A percentile compares a stretch with the other conserved stretches of the same genome.
Evolutionary conservation across 495 filamentous ascomycete genomes (phyloP).

Genomic region (Articulospora tetracladia): DNA sequence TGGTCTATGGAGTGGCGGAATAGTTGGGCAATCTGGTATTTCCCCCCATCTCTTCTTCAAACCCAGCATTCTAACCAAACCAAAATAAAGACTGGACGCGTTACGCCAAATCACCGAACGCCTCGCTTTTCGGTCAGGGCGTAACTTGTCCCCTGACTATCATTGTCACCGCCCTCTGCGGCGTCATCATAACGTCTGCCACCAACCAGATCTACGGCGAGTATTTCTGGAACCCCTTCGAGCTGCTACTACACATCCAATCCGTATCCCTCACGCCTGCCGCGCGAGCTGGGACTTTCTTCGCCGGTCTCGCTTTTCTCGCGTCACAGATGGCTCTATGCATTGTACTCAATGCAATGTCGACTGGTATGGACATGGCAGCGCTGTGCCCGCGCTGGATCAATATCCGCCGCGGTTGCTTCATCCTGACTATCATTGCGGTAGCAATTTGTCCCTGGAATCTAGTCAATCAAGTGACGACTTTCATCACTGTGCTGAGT

Average conservation of each 20-base stretch:
- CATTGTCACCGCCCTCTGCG: conserved; percentile 26
- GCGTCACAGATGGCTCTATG: conserved; percentile 31
- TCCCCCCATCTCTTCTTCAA: not conserved
- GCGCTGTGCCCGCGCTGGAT: conserved; percentile 44
- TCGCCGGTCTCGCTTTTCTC: conserved; percentile 29
- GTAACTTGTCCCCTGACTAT: conserved; percentile 20
- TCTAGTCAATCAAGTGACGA: conserved; percentile 42
- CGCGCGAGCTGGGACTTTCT: conserved; percentile 34
- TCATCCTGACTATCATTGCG: conserved; percentile 39
- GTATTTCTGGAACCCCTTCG: conserved; percentile 36
- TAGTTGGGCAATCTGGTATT: conserved; percentile 20
- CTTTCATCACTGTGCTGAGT: conserved; percentile 45
- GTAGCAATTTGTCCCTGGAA: conserved; percentile 49
- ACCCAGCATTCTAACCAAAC: not conserved
- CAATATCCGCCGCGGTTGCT: conserved; percentile 44
- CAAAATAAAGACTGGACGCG: conserved; percentile 19
- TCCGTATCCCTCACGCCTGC: conserved; percentile 22
- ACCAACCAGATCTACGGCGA: conserved; percentile 36
- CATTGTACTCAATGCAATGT: conserved; percentile 34
- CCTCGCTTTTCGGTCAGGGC: conserved; percentile 19
- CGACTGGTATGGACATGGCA: conserved; percentile 43
- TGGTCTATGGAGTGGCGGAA: conserved; percentile 21
- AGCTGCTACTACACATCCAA: conserved; percentile 25
- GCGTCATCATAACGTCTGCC: conserved; percentile 34
- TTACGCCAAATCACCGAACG: conserved; percentile 20